phyloP scores from a whole-genome alignment of 139 green algal species.

The Bryopsis sp. region DNA sequence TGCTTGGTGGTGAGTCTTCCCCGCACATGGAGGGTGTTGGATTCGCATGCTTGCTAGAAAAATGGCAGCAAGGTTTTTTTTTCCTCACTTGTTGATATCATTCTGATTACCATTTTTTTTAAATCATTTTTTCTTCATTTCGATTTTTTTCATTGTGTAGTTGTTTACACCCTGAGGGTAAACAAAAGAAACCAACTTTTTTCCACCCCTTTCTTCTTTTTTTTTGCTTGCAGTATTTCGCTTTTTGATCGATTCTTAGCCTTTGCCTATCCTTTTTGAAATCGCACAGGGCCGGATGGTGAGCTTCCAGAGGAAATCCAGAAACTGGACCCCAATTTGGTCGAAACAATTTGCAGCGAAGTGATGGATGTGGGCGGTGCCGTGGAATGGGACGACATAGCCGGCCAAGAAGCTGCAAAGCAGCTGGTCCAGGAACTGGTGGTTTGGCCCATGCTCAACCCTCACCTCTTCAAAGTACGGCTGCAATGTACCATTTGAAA shows the following conservation, averaged over 20 bases:
- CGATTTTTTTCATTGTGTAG: no score
- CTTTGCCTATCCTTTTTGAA: neutral
- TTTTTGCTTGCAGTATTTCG: no score
- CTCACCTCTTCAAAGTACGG: slow-evolving; percentile 75
- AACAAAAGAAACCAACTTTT: neutral
- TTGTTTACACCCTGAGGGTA: no score
- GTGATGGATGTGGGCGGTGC: slow-evolving; percentile 41
- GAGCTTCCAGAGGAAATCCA: slow-evolving; percentile 49
- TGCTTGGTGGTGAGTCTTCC: slow-evolving; percentile 65
- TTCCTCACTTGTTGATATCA: no score
- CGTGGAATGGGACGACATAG: slow-evolving; percentile 63
- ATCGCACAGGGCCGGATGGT: slow-evolving; percentile 26
- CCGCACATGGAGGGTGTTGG: no score
- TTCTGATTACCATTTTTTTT: no score
- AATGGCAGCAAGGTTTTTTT: no score
- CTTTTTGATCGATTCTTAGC: neutral
- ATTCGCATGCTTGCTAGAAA: no score
- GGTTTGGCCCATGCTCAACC: slow-evolving; percentile 94
- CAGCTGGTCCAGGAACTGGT: slow-evolving; percentile 86
- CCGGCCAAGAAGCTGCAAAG: slow-evolving; percentile 70
- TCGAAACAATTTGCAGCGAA: slow-evolving; percentile 69
- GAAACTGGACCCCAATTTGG: slow-evolving; percentile 45
- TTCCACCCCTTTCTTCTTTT: neutral
- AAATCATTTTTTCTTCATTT: no score
- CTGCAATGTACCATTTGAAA: no score